Evolutionary conservation across 768 basidiomycete genomes (phyloP).

Genomic region (Leccinum boreale): DNA sequence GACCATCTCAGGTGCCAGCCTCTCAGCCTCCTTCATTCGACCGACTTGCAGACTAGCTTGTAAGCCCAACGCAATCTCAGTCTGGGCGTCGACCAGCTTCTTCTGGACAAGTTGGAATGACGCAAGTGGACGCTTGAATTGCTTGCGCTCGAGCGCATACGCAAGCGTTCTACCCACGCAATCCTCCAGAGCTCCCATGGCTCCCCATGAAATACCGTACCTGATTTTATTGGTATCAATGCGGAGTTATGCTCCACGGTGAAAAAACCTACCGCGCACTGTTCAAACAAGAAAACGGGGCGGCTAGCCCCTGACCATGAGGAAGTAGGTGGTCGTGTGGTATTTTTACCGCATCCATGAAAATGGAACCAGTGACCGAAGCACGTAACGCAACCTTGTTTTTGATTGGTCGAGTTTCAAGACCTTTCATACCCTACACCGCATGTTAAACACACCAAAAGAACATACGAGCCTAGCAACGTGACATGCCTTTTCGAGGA

Average conservation of each 20-base stretch:
- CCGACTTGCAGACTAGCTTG: conserved; percentile 78
- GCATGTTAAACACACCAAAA: not conserved
- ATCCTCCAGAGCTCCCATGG: conserved; percentile 94
- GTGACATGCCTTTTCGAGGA: conserved; percentile 75
- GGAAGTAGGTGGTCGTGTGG: conserved; percentile 73
- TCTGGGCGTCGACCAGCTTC: conserved; percentile 93
- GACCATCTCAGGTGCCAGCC: conserved; percentile 85
- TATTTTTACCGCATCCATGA: conserved; percentile 89
- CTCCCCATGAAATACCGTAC: conserved; percentile 91
- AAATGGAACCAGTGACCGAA: conserved; percentile 81
- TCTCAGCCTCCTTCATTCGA: conserved; percentile 77
- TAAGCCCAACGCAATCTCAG: conserved; percentile 77
- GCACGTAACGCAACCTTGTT: conserved; percentile 91
- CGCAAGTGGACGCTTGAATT: conserved; percentile 86
- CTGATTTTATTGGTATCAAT: conserved; percentile 30
- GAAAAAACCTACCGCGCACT: conserved; percentile 57
- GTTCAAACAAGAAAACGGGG: conserved; percentile 91
- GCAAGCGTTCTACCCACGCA: conserved; percentile 73
- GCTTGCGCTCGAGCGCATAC: conserved; percentile 87
- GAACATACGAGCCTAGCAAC: not conserved
- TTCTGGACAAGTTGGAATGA: conserved; percentile 98
- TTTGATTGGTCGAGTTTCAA: conserved; percentile 84
- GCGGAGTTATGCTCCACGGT: not conserved
- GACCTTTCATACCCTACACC: conserved; percentile 72
- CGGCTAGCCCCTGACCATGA: conserved; percentile 70